Percentiles rank a stretch among this genome's conserved stretches.
Conservation (phyloP, 2,329 filamentous ascomycete genomes). For the Colletotrichum euphorbiae region DNA sequence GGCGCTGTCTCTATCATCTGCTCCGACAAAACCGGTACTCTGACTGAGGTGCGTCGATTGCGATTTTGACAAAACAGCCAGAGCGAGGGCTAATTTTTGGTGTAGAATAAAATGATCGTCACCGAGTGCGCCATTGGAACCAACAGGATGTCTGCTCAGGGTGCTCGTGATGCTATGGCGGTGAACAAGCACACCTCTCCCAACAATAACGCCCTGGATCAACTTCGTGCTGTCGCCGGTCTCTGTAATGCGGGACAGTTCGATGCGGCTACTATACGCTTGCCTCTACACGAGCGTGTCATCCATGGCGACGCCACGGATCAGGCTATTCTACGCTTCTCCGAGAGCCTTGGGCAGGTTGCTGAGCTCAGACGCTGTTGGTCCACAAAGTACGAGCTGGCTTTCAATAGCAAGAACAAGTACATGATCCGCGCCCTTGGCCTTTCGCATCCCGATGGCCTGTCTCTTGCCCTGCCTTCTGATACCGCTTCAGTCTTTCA, state of each 20-base stretch:
- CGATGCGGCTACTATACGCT: conserved; percentile 70
- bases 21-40: conserved; percentile 81
- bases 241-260: conserved; percentile 83
- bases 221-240: conserved; percentile 71
- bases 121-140: conserved; percentile 73
- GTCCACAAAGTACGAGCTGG: conserved; percentile 74
- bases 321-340: conserved; percentile 78
- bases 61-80: background rate
- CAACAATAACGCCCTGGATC: conserved; percentile 60
- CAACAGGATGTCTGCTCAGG: conserved; percentile 61
- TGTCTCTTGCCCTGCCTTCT: conserved; percentile 34
- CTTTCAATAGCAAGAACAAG: conserved; percentile 88
- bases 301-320: conserved; percentile 83
- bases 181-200: conserved; percentile 43
- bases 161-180: conserved; percentile 57
- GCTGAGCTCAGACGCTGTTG: conserved; percentile 70
- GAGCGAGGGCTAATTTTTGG: conserved; percentile 6
- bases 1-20: conserved; percentile 80
- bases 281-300: conserved; percentile 70
- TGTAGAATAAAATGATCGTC: conserved; percentile 77
- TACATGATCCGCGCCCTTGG: conserved; percentile 77
- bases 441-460: conserved; percentile 49
- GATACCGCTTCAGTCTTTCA: conserved; percentile 43
- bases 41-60: conserved; percentile 62
- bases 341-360: conserved; percentile 72